Evolutionary conservation across 2,329 filamentous ascomycete species (phyloP), one percentile per base, ranked within the genome.

Genomic region (Knufia fluminis): DNA sequence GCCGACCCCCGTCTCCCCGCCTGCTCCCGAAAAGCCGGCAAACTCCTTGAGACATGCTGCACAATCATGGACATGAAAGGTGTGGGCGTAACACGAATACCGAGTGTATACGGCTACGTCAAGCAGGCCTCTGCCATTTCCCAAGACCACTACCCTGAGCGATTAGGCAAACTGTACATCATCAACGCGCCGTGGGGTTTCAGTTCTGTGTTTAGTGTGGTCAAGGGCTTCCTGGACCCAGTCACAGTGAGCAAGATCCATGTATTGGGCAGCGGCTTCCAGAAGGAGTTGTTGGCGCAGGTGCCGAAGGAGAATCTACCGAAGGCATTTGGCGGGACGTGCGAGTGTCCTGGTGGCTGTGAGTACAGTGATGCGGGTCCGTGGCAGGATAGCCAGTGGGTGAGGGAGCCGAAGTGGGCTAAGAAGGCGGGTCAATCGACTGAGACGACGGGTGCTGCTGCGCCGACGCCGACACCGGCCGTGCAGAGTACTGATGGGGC

Each of bases 171-270:
- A 71, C 78, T 98, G 65, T 98, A 95, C 77, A 74, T 98, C 61
- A 96, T 98, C 81, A 98, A 98, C 71, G 87, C 91, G 2, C 89
- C 89, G 17, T 97, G 90, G 90, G 90, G 90, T 22, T 97, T 97
- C 77, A 83, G 83, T 54, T 78, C 78, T 59, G 85, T 89, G 55
- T 98, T 92, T 78, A 77, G 72, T 65, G 77, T 94, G 51, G 79
- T 97, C 69, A 96, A 94, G 78, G 82, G 82, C 58, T 97, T 92
- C 80, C 78, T 98, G 62, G 92, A 98, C 71, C 92, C 92, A 46
- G 89, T 98, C 63, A 98, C 92, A 42, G 90, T 94, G 53, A 77
- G 83, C 65, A 98, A 98, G 80, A 98, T 98, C 65, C 82, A 94
- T 70, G 83, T 98, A 50, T 77, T 97, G 33, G 88, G 90, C 57